phyloP scores from a whole-genome alignment of 768 basidiomycete species.

The Serendipita indica region DNA sequence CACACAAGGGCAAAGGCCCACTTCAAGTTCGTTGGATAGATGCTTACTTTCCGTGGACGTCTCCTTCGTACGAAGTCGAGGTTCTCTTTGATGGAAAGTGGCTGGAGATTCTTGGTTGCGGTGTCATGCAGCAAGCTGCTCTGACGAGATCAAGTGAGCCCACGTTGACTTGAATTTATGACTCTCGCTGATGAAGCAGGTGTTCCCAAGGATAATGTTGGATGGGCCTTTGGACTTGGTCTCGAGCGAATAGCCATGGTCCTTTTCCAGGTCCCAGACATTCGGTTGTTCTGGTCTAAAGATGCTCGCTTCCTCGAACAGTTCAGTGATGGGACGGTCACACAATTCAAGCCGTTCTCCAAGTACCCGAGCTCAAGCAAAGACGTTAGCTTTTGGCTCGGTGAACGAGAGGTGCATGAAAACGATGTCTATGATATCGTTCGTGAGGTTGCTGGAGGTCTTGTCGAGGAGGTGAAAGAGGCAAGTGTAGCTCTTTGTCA shows the following conservation, averaged over 20 bases:
- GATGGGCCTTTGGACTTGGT: slow-evolving; percentile 97
- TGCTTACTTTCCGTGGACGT: slow-evolving; percentile 95
- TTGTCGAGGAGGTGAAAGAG: slow-evolving; percentile 80
- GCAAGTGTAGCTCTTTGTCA: slow-evolving; percentile 29
- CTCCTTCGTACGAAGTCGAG: slow-evolving; percentile 95
- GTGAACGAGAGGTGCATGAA: slow-evolving; percentile 53
- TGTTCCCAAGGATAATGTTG: slow-evolving; percentile 59
- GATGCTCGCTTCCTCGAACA: slow-evolving; percentile 81
- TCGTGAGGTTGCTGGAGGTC: slow-evolving; percentile 79
- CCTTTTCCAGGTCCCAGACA: slow-evolving; percentile 91
- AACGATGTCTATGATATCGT: slow-evolving; percentile 97
- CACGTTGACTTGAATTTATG: background rate
- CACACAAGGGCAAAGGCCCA: slow-evolving; percentile 44
- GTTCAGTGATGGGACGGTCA: slow-evolving; percentile 62
- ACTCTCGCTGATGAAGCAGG: slow-evolving; percentile 27
- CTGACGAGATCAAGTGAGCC: slow-evolving; percentile 70
- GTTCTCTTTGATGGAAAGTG: slow-evolving; percentile 93
- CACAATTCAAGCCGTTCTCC: slow-evolving; percentile 78
- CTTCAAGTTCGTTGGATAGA: slow-evolving; percentile 92
- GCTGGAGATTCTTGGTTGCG: slow-evolving; percentile 91
- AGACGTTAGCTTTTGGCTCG: slow-evolving; percentile 90
- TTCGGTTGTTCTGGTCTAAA: slow-evolving; percentile 91
- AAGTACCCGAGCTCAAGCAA: slow-evolving; percentile 87
- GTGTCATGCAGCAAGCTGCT: slow-evolving; percentile 81
- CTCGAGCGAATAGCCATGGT: slow-evolving; percentile 97